Evolutionary conservation across 345 rosid genomes (phyloP).

Genomic region (Rhizophora apiculata): DNA sequence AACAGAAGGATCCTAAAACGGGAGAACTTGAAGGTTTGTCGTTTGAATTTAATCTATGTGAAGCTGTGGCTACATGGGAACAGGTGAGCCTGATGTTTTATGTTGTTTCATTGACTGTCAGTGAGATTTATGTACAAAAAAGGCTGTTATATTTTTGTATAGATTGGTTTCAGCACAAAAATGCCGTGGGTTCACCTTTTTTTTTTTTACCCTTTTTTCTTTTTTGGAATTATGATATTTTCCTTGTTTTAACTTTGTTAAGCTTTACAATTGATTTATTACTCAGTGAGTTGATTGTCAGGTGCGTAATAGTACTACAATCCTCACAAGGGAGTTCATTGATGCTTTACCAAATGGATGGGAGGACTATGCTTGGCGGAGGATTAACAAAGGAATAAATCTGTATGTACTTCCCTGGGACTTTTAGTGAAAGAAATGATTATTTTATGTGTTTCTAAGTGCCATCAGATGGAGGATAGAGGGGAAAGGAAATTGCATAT

Average conservation of each 20-base stretch:
- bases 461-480: not conserved
- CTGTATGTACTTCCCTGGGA: conserved; percentile 53
- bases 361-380: conserved; percentile 96
- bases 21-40: conserved; percentile 79
- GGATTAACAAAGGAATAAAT: conserved; percentile 83
- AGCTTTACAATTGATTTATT: conserved; percentile 42
- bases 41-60: conserved; percentile 78
- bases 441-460: not conserved
- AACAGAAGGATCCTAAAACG: conserved; percentile 84
- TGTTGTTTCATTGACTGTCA: not conserved
- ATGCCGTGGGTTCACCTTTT: not conserved
- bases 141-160: too few relatives aligned
- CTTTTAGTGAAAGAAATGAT: not conserved
- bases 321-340: conserved; percentile 89
- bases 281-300: conserved; percentile 52
- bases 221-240: not conserved
- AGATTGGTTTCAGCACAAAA: too few relatives aligned
- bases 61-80: conserved; percentile 98
- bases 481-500: not conserved
- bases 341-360: conserved; percentile 92
- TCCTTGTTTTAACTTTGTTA: conserved; percentile 8
- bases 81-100: conserved; percentile 35
- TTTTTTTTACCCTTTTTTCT: not conserved
- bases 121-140: not conserved
- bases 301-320: conserved; percentile 87